phyloP scores from a whole-genome alignment of 192 early-diverging fungal genomes.

The Coemansia nantahalensis region DNA sequence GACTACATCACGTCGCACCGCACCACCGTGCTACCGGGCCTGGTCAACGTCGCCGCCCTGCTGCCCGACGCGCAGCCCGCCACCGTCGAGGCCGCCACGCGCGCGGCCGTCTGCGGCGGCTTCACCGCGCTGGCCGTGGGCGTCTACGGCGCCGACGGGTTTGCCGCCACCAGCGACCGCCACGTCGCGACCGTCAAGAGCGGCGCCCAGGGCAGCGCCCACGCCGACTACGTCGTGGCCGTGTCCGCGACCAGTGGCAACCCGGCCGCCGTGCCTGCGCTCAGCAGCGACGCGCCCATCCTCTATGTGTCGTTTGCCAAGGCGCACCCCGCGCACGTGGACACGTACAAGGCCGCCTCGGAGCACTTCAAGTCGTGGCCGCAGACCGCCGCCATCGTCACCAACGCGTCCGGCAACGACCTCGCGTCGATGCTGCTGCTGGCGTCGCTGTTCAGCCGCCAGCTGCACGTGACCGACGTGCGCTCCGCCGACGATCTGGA shows the following conservation, averaged over 20 bases:
- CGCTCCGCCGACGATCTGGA: slow-evolving; percentile 74
- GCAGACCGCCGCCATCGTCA: slow-evolving; percentile 65
- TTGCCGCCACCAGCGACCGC: slow-evolving; percentile 25
- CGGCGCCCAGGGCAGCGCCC: slow-evolving; percentile 56
- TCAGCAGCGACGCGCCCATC: slow-evolving; percentile 48
- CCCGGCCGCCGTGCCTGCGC: slow-evolving; percentile 49
- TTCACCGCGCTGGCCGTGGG: slow-evolving; percentile 76
- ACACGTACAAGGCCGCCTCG: slow-evolving; percentile 63
- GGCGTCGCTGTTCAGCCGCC: slow-evolving; percentile 75
- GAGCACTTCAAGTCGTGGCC: slow-evolving; percentile 84
- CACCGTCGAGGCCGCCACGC: slow-evolving; percentile 61
- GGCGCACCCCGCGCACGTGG: slow-evolving; percentile 35
- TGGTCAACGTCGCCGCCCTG: slow-evolving; percentile 78
- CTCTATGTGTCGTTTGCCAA: slow-evolving; percentile 63
- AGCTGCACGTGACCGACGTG: slow-evolving; percentile 90
- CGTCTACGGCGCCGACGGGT: slow-evolving; percentile 49
- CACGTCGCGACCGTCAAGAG: slow-evolving; percentile 51
- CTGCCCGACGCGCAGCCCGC: slow-evolving; percentile 55
- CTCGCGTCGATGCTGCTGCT: slow-evolving; percentile 87
- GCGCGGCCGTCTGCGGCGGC: slow-evolving; percentile 78
- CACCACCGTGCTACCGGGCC: slow-evolving; percentile 78
- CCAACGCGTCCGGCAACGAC: slow-evolving; percentile 81
- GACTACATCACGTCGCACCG: slow-evolving; percentile 92
- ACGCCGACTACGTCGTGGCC: slow-evolving; percentile 72
- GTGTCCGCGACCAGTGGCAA: slow-evolving; percentile 72